Evolutionary conservation across 805 yeast species (phyloP).

Genomic region (Starmerella kuoi): DNA sequence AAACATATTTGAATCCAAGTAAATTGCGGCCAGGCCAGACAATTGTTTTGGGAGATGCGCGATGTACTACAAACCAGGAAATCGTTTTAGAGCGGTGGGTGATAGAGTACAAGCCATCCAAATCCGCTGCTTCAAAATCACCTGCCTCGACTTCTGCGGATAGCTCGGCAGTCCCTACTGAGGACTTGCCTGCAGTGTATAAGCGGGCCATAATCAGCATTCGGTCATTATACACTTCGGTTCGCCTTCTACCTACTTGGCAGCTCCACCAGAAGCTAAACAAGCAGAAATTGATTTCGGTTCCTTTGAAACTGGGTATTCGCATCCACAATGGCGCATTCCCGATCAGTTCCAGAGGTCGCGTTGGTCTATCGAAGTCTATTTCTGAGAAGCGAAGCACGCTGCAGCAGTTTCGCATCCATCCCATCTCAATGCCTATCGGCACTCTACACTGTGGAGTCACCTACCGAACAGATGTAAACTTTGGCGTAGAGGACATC

Average conservation of each 20-base stretch:
- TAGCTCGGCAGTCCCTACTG: conserved; percentile 5
- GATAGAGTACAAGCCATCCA: conserved; percentile 54
- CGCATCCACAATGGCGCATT: conserved; percentile 60
- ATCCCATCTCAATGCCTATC: conserved; percentile 59
- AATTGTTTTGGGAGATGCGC: conserved; percentile 45
- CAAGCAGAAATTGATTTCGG: conserved; percentile 31
- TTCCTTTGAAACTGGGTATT: conserved; percentile 41
- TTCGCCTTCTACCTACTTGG: conserved; percentile 61
- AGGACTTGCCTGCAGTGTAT: conserved; percentile 55
- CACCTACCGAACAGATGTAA: conserved; percentile 61
- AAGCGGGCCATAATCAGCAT: conserved; percentile 63
- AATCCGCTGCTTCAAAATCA: too few relatives aligned
- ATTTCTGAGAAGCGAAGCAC: conserved; percentile 42
- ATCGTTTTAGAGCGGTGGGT: conserved; percentile 94
- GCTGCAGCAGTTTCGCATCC: conserved; percentile 48
- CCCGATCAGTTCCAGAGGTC: conserved; percentile 67
- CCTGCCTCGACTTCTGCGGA: neutral
- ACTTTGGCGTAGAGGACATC: conserved; percentile 54
- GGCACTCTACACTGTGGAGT: conserved; percentile 69
- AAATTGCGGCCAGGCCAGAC: conserved; percentile 44
- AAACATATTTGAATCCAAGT: conserved; percentile 62
- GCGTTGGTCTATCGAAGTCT: conserved; percentile 70
- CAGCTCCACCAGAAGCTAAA: conserved; percentile 39
- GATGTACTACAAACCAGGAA: conserved; percentile 45
- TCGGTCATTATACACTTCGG: conserved; percentile 56